Conservation (phyloP, 2,329 filamentous ascomycete species). For the Cadophora gregata region DNA sequence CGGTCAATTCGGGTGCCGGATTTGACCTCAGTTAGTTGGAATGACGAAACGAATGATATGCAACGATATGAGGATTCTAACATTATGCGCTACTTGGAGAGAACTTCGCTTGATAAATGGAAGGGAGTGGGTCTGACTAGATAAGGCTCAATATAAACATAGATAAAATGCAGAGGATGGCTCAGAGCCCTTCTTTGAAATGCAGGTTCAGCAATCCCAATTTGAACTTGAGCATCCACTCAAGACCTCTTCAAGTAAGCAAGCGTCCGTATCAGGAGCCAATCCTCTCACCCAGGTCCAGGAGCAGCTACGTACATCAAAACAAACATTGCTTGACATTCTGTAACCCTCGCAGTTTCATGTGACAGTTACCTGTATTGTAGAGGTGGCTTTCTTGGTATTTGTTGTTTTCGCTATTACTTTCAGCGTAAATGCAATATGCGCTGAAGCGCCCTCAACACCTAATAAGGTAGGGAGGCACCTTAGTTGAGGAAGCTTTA, state of each 20-base stretch:
- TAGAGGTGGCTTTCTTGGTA: background rate
- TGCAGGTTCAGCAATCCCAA: background rate
- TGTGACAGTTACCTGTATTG: too few relatives aligned
- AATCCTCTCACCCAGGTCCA: too few relatives aligned
- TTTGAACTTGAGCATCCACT: background rate
- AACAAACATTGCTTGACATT: too few relatives aligned
- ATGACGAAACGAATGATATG: background rate
- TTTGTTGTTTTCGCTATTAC: background rate
- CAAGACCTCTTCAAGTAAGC: too few relatives aligned
- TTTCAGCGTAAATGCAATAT: too few relatives aligned
- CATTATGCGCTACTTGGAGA: background rate
- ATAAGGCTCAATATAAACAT: background rate
- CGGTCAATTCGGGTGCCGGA: slow-evolving; percentile 86
- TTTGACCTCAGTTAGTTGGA: slow-evolving; percentile 70
- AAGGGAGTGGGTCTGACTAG: background rate
- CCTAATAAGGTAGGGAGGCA: too few relatives aligned
- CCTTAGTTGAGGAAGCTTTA: background rate
- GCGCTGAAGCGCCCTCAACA: too few relatives aligned
- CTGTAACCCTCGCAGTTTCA: too few relatives aligned
- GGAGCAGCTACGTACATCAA: too few relatives aligned
- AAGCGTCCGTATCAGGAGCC: too few relatives aligned
- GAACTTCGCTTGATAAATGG: background rate
- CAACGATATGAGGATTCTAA: background rate
- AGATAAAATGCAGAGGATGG: background rate
- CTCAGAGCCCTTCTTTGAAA: background rate